phyloP scores from a whole-genome alignment of 2,329 filamentous ascomycete genomes.

The Ophidiomyces ophidiicola region DNA sequence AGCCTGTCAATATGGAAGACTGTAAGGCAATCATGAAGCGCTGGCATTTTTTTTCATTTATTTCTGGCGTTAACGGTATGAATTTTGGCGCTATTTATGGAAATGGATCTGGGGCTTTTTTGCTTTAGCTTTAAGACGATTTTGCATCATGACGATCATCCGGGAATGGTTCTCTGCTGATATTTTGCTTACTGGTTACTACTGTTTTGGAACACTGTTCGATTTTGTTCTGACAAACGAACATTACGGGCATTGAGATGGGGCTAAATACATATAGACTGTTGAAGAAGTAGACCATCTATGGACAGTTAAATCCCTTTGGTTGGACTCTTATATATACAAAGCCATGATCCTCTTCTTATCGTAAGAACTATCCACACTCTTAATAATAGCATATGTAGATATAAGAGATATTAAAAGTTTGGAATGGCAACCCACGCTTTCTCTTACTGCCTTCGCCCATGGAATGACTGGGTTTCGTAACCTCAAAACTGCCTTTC shows the following conservation, averaged over 20 bases:
- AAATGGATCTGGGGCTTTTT: not conserved
- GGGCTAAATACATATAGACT: too few species aligned
- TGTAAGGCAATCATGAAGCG: not conserved
- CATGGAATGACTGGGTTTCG: too few species aligned
- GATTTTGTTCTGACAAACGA: not conserved
- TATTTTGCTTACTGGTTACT: not conserved
- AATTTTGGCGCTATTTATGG: not conserved
- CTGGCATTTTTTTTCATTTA: slow-evolving; percentile 1
- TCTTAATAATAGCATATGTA: too few species aligned
- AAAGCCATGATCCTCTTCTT: too few species aligned
- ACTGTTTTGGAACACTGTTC: not conserved
- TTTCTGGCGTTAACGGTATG: not conserved
- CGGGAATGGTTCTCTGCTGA: slow-evolving; percentile 1
- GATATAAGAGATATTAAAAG: too few species aligned
- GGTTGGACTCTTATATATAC: too few species aligned
- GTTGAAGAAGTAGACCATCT: too few species aligned
- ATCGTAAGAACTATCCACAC: too few species aligned
- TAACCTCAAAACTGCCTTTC: too few species aligned
- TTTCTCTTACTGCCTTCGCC: too few species aligned
- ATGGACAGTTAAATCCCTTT: too few species aligned
- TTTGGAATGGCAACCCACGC: too few species aligned
- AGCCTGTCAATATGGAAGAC: not conserved
- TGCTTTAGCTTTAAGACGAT: not conserved
- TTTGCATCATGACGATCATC: not conserved
- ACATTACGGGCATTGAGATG: not conserved